A percentile compares a stretch with the other conserved stretches of the same genome.
Conservation (phyloP, 257 asterid genomes). For the Jacaranda copaia region DNA sequence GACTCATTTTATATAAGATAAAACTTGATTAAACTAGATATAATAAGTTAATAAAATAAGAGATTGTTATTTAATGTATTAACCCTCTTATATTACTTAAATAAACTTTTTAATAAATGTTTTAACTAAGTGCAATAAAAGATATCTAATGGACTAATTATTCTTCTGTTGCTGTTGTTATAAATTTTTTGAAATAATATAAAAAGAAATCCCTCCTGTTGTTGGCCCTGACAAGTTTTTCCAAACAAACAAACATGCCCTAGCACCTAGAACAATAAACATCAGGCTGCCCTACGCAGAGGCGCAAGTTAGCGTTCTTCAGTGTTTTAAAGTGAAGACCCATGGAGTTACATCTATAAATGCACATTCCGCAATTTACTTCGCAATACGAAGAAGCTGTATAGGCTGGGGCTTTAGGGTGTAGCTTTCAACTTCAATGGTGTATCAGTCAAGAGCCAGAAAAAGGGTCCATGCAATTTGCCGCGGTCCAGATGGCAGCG, state of each 20-base stretch:
- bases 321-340: not conserved
- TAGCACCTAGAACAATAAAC: constrained; percentile 14
- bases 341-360: not conserved
- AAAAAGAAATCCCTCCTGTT: too few relatives aligned
- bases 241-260: constrained; percentile 20
- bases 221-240: not conserved
- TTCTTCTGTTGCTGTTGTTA: too few relatives aligned
- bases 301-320: constrained; percentile 28
- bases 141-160: too few relatives aligned
- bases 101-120: too few relatives aligned
- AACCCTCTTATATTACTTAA: too few relatives aligned
- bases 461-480: constrained; percentile 57
- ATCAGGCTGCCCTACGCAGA: constrained; percentile 11
- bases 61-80: too few relatives aligned
- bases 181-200: too few relatives aligned
- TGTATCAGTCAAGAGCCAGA: constrained; percentile 46
- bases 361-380: not conserved
- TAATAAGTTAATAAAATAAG: too few relatives aligned
- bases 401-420: not conserved
- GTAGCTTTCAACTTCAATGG: constrained; percentile 43
- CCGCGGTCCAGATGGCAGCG: constrained; percentile 79
- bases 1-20: too few relatives aligned
- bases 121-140: too few relatives aligned
- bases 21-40: too few relatives aligned
- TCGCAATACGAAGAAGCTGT: not conserved